Percentiles rank a stretch among this genome's conserved stretches.
phyloP scores from a whole-genome alignment of 495 filamentous ascomycete genomes.

The Hypoxylon intermedium region DNA sequence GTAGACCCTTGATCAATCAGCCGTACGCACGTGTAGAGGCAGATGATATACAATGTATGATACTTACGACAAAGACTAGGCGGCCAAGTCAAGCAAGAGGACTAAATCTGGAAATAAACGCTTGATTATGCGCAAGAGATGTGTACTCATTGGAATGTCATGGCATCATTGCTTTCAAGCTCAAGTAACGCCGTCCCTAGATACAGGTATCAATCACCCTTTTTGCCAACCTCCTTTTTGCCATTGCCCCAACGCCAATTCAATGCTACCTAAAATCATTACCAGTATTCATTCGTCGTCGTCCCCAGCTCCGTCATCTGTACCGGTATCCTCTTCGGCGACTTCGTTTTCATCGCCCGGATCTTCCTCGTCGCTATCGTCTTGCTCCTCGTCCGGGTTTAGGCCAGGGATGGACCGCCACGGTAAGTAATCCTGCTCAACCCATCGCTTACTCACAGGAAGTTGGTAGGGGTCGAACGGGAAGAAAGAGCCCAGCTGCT shows the following conservation, averaged over 20 bases:
- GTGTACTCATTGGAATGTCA: background rate
- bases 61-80: too few relatives aligned
- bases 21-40: background rate
- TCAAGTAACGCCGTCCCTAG: constrained; percentile 13
- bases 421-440: constrained; percentile 81
- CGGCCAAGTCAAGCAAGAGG: too few relatives aligned
- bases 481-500: constrained; percentile 89
- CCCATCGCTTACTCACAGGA: constrained; percentile 82
- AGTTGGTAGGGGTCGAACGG: constrained; percentile 96
- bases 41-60: too few relatives aligned
- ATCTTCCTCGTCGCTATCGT: constrained; percentile 57
- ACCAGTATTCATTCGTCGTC: constrained; percentile 30
- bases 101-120: too few relatives aligned
- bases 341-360: constrained; percentile 60
- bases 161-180: constrained; percentile 7
- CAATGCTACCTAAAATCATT: constrained; percentile 22
- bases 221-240: constrained; percentile 12
- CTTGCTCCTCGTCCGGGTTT: constrained; percentile 53
- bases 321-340: constrained; percentile 57
- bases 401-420: constrained; percentile 83
- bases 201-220: constrained; percentile 29
- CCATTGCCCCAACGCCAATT: constrained; percentile 27
- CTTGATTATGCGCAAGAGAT: too few relatives aligned
- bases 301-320: constrained; percentile 53
- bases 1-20: background rate